A percentile compares a stretch with the other conserved stretches of the same genome.
phyloP scores from a whole-genome alignment of 495 filamentous ascomycete genomes.

The Xylaria bambusicola region DNA sequence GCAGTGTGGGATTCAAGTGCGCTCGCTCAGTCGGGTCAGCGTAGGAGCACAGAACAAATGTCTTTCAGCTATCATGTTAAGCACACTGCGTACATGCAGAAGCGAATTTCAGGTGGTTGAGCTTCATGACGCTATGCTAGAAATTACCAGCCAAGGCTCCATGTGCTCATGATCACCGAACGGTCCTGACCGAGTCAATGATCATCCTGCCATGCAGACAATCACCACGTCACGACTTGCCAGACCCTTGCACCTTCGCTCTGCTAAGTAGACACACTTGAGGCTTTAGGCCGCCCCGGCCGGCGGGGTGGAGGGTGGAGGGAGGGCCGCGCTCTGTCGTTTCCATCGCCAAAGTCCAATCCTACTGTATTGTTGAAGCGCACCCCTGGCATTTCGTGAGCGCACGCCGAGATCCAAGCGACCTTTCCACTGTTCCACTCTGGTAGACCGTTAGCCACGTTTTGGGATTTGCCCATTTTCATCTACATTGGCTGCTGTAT shows the following conservation, averaged over 20 bases:
- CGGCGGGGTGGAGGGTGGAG: not conserved
- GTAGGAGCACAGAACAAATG: not conserved
- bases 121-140: not conserved
- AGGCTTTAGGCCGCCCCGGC: not conserved
- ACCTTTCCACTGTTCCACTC: not conserved
- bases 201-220: not conserved
- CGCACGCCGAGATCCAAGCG: not conserved
- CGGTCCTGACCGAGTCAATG: not conserved
- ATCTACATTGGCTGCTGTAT: too few relatives aligned
- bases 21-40: not conserved
- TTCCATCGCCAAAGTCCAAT: not conserved
- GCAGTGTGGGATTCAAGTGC: not conserved
- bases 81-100: not conserved
- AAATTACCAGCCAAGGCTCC: not conserved
- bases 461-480: constrained; percentile 17
- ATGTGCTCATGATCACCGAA: too few relatives aligned
- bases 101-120: not conserved
- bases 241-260: not conserved
- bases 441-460: constrained; percentile 21
- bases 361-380: not conserved
- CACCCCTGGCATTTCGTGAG: constrained; percentile 1
- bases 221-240: not conserved
- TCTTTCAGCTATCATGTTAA: not conserved
- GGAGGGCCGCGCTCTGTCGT: not conserved
- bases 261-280: not conserved